Conservation (phyloP, 306 rosid species). For the Arachis stenosperma region DNA sequence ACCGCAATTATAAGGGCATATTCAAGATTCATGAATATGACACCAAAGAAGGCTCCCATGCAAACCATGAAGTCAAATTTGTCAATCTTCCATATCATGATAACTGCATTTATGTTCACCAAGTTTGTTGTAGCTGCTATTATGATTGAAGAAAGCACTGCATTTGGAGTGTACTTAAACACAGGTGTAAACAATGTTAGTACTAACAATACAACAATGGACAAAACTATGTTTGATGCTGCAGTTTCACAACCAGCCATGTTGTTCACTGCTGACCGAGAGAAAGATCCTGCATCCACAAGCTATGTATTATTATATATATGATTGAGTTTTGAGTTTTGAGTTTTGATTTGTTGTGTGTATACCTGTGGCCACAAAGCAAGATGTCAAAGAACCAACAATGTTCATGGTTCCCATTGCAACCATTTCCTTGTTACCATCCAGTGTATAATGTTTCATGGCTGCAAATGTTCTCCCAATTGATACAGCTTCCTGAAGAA, state of each 20-base stretch:
- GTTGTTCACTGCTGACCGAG: constrained; percentile 85
- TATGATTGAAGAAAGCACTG: constrained; percentile 81
- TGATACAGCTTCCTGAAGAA: constrained; percentile 81
- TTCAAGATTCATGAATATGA: constrained; percentile 73
- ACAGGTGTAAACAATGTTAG: constrained; percentile 69
- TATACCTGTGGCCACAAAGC: constrained; percentile 79
- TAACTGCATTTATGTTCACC: constrained; percentile 56
- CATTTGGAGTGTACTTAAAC: constrained; percentile 86
- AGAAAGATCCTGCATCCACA: constrained; percentile 69
- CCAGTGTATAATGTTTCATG: constrained; percentile 71
- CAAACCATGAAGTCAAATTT: constrained; percentile 82
- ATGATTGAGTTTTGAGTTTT: neutral
- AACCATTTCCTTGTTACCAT: constrained; percentile 95
- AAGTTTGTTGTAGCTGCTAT: constrained; percentile 63
- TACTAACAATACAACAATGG: constrained; percentile 63
- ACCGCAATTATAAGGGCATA: constrained; percentile 84
- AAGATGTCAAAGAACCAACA: constrained; percentile 82
- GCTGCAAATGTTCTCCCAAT: constrained; percentile 94
- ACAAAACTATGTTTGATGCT: constrained; percentile 82
- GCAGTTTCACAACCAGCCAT: constrained; percentile 92
- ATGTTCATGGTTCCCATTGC: constrained; percentile 91
- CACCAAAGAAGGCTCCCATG: constrained; percentile 94
- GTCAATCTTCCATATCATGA: constrained; percentile 78
- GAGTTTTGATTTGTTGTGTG: neutral
- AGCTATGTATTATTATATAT: neutral